phyloP scores from a whole-genome alignment of 2,329 filamentous ascomycete genomes.

The Cadophora gregata region DNA sequence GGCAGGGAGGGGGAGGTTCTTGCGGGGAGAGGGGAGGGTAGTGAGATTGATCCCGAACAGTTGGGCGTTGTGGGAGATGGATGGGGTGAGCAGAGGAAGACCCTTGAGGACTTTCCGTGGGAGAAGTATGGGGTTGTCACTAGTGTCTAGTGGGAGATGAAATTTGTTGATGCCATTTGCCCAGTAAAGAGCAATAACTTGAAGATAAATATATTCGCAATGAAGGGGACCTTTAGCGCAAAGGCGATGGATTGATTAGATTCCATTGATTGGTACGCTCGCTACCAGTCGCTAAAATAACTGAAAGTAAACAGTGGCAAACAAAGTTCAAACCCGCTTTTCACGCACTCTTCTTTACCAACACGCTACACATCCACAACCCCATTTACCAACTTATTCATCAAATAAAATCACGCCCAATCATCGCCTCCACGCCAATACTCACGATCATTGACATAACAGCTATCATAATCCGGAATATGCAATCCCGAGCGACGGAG shows the following conservation, averaged over 20 bases:
- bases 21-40: conserved; percentile 66
- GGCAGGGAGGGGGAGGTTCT: conserved; percentile 82
- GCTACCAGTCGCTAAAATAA: background rate
- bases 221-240: background rate
- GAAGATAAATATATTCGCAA: background rate
- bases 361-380: background rate
- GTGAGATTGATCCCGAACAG: conserved; percentile 53
- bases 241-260: background rate
- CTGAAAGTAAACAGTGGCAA: conserved; percentile 1
- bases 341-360: background rate
- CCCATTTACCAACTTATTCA: background rate
- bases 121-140: conserved; percentile 60
- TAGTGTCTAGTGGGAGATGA: conserved; percentile 6
- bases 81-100: conserved; percentile 61
- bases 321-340: background rate
- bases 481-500: background rate
- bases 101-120: conserved; percentile 61
- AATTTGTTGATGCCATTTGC: conserved; percentile 1
- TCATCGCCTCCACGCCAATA: background rate
- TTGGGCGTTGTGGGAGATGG: conserved; percentile 61
- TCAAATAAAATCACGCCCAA: background rate
- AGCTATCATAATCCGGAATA: background rate
- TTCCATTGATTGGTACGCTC: background rate
- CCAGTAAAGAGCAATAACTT: background rate
- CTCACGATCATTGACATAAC: background rate